Evolutionary conservation across 345 rosid genomes (phyloP), one percentile per base, ranked within the genome.

Genomic region (Euclidium syriacum): DNA sequence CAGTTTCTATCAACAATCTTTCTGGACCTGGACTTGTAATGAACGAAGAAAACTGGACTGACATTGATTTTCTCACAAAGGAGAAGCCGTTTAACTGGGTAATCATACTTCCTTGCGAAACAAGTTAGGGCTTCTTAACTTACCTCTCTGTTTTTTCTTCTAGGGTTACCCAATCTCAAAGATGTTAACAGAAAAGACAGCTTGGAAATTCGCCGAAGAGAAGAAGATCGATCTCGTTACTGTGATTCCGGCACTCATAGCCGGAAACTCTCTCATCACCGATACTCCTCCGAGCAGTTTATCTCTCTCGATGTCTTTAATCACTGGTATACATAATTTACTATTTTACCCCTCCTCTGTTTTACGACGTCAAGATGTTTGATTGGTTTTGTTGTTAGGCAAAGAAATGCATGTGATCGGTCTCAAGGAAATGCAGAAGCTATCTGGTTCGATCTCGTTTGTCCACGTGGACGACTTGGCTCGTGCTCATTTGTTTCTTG

Each of bases 1-100:
- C 96, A 3, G 87, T 90, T 12, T 43, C 91, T 0, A 80, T 85
- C 55, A 90, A 83, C 69, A 79, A 73, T 20, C 81, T 78, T 2
- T 38, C 41, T 3, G 96, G 85, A 29, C 75, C 90, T 1, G 96
- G 75, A 57, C 34, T 94, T 67, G 79, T 87, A 44, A 30, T 90
- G 75, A 79, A 76, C 17, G 97, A 94, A 81, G 72, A 78, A 3
- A 42, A 80, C 75, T 94, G 97, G 97, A 71, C 88, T 1, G 91
- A 90, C 62, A 51, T 77, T 18, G 91, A 90, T 56, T 84, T 81
- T 67, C 76, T 90, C 79, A 52, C 63, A 14, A 62, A 84, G 7
- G 79, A 58, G 58, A 90, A 90, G 67, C 99, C 97, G 6, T 86
- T 85, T 24, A 83, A 83, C 24, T 92, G 99, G 99, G 97, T 92